Base-by-base conservation (phyloP, 768 basidiomycete species). In the Tulasnella sp. region DNA sequence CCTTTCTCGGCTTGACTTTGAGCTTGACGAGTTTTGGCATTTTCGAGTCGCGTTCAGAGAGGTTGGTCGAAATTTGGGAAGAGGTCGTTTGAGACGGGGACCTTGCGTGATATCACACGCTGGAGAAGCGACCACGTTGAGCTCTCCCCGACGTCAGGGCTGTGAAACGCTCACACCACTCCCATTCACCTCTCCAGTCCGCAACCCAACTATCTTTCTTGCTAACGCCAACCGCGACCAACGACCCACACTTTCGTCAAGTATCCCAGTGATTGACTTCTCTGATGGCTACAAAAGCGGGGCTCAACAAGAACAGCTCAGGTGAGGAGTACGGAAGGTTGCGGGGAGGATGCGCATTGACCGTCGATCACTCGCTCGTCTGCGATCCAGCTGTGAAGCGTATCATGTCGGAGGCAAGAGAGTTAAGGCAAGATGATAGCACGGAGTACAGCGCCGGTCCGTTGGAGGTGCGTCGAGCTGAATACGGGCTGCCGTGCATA, bases 391-490 rank as follows among this genome's bases (percentile, higher is more conserved):
- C 94, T 70, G 92, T 97, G 68, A 98, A 98, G 82, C 89, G 96
- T 40, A 97, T 98, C 76, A 91, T 98, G 89, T 94, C 94, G 79
- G 96, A 98, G 80, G 95, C 95, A 4, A 84, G 87, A 74, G 95
- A 98, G 78, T 86, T 98, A 16, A 88, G 89, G 0, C 88, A 86
- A 69, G 95, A 96, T 79, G 88, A 91, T 72, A 89, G 87, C 67
- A 89, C 90, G 0, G 95, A 96, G 78, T 98, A 96, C 78, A 82
- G 87, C 71, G 96, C 95, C 19, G 89, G 81, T 0, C 94, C 83
- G 77, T 86, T 83, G 74, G 95, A 84, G 90, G 94, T 91, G 83
- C 40, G 82, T 83, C 65, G 47, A 26, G 39, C 59, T 14, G 35
- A 36, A 11, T 59, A 16, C 32, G 12, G n/a, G 26, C 26, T 6